Conservation (phyloP, 257 asterid species). For the Leonotis leonurus region DNA sequence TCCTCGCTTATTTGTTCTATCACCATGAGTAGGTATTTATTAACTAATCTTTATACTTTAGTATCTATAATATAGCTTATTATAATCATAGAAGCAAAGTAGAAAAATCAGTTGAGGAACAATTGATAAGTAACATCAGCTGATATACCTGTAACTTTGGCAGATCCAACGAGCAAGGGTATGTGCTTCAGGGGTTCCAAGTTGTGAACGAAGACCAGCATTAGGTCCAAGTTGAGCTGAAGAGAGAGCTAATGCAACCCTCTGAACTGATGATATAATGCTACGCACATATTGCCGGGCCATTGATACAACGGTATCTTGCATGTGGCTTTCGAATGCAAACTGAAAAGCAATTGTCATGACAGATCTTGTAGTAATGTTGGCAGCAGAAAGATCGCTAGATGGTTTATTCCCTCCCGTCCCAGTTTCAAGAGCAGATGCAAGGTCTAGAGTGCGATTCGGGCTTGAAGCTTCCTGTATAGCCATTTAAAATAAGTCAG, state of each 20-base stretch:
- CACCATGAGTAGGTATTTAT: no score
- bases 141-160: constrained; percentile 77
- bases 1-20: no score
- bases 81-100: not conserved
- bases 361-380: constrained; percentile 63
- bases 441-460: constrained; percentile 87
- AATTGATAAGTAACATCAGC: not conserved
- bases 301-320: constrained; percentile 79
- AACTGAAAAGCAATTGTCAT: constrained; percentile 87
- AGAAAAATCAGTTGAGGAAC: not conserved
- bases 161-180: constrained; percentile 81
- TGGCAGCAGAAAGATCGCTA: constrained; percentile 29
- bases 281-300: constrained; percentile 85
- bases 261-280: constrained; percentile 79
- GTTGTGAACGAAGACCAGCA: constrained; percentile 56
- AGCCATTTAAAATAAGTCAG: no score
- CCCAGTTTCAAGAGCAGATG: constrained; percentile 89
- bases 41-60: no score
- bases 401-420: constrained; percentile 59
- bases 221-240: constrained; percentile 51
- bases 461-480: constrained; percentile 74
- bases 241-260: constrained; percentile 87
- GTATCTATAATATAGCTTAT: no score
- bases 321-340: constrained; percentile 91
- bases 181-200: constrained; percentile 88